Evolutionary conservation across 441 rosid genomes (phyloP).

Genomic region (Gossypium laxum): DNA sequence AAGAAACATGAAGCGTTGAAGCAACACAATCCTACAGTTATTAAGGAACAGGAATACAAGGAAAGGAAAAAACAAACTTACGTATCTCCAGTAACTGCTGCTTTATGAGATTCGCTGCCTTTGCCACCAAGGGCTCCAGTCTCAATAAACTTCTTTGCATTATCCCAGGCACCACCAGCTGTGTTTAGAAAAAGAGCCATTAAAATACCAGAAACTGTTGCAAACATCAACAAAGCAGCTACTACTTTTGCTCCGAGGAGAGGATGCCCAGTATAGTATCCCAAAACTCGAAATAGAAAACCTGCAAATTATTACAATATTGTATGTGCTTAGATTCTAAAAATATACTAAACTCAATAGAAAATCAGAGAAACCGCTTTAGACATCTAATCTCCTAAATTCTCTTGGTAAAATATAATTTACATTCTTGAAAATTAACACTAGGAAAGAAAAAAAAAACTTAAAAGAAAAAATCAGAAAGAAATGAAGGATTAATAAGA

Average conservation of each 20-base stretch:
- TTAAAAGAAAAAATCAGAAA: background rate
- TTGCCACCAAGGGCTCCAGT: slow-evolving; percentile 95
- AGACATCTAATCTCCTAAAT: background rate
- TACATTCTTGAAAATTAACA: background rate
- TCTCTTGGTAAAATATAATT: background rate
- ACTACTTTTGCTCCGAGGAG: slow-evolving; percentile 96
- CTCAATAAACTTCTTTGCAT: slow-evolving; percentile 89
- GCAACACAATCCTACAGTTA: background rate
- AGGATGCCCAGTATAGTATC: slow-evolving; percentile 79
- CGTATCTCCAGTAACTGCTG: slow-evolving; percentile 96
- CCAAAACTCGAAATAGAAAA: slow-evolving; percentile 67
- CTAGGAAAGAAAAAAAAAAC: background rate
- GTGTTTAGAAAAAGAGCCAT: slow-evolving; percentile 98
- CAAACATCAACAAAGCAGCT: slow-evolving; percentile 88
- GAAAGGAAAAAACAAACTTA: slow-evolving; percentile 28
- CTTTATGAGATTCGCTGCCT: slow-evolving; percentile 92
- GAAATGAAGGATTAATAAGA: background rate
- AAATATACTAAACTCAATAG: background rate
- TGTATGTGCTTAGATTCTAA: background rate
- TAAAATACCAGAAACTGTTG: slow-evolving; percentile 85
- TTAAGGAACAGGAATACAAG: background rate
- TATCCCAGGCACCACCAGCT: slow-evolving; percentile 97
- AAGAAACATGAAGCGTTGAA: background rate
- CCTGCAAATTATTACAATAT: slow-evolving; percentile 35
- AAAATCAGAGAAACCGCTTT: background rate